These are phyloP conservation scores for Amaranthus cruentus DNA, from an alignment of 148 eudicot species.

Conservation along the genomic window DNA sequence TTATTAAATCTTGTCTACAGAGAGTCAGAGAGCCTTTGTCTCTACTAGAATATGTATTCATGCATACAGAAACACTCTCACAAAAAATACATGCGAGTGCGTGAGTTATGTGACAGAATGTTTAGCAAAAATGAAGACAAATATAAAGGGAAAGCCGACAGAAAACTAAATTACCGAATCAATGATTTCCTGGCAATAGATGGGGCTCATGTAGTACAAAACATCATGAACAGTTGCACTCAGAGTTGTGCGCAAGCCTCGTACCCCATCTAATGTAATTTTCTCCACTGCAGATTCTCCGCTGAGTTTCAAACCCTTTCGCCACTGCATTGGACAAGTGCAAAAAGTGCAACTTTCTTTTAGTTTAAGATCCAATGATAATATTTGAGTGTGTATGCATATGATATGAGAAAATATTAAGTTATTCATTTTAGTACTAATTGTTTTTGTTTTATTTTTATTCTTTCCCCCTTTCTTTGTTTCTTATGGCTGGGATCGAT, in stretches of 20 bases:
- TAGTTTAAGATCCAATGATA: not conserved
- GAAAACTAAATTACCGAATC: constrained; percentile 61
- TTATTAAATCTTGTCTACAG: no score
- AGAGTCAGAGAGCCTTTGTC: no score
- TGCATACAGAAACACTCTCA: no score
- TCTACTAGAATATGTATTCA: no score
- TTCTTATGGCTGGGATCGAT: no score
- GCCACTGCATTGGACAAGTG: constrained; percentile 57
- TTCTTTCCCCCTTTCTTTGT: no score
- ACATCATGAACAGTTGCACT: constrained; percentile 99
- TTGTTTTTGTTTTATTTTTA: no score
- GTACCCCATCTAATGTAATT: constrained; percentile 78
- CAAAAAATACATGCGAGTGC: not conserved
- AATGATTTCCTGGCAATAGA: constrained; percentile 93
- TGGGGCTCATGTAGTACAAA: constrained; percentile 98
- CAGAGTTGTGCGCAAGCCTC: constrained; percentile 74
- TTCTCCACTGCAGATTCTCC: constrained; percentile 92
- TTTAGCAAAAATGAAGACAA: not conserved
- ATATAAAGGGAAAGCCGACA: constrained; percentile 10
- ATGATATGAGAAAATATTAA: no score
- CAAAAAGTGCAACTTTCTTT: not conserved
- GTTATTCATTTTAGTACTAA: no score
- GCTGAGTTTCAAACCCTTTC: constrained; percentile 85
- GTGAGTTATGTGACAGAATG: not conserved
- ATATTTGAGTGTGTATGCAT: not conserved